Evolutionary conservation across 2,329 filamentous ascomycete genomes (phyloP).

Genomic region (Trichoderma endophyticum): DNA sequence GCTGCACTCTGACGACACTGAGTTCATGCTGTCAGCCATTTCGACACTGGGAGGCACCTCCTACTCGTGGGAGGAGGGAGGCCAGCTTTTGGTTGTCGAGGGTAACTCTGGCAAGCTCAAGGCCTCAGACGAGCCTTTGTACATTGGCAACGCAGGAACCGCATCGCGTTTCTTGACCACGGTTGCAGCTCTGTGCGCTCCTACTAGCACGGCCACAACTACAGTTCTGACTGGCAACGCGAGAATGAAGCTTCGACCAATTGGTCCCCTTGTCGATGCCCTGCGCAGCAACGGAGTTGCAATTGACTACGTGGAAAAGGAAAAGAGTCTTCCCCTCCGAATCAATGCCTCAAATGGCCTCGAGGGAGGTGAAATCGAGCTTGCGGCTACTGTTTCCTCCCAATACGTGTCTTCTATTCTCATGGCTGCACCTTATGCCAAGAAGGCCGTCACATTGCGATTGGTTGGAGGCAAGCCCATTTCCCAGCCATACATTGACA

Average conservation of each 20-base stretch:
- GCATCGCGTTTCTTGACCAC: slow-evolving; percentile 94
- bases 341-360: slow-evolving; percentile 82
- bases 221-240: slow-evolving; percentile 90
- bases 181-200: slow-evolving; percentile 77
- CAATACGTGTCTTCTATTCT: slow-evolving; percentile 97
- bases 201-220: slow-evolving; percentile 55
- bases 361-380: slow-evolving; percentile 80
- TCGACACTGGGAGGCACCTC: slow-evolving; percentile 78
- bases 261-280: slow-evolving; percentile 89
- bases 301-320: slow-evolving; percentile 79
- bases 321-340: slow-evolving; percentile 78
- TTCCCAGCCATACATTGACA: slow-evolving; percentile 95
- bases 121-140: slow-evolving; percentile 74
- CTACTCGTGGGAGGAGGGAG: slow-evolving; percentile 91
- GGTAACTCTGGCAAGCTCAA: slow-evolving; percentile 84
- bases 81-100: slow-evolving; percentile 83
- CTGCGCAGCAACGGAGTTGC: slow-evolving; percentile 81
- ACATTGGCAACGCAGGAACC: slow-evolving; percentile 94
- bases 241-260: slow-evolving; percentile 93
- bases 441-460: slow-evolving; percentile 83
- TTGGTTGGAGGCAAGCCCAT: slow-evolving; percentile 97
- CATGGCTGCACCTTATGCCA: slow-evolving; percentile 96
- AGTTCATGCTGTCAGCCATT: slow-evolving; percentile 96
- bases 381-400: slow-evolving; percentile 95
- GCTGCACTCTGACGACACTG: slow-evolving; percentile 92